Evolutionary conservation across 1,284 basidiomycete species (phyloP).

Genomic region (Fomitopsis pinicola): DNA sequence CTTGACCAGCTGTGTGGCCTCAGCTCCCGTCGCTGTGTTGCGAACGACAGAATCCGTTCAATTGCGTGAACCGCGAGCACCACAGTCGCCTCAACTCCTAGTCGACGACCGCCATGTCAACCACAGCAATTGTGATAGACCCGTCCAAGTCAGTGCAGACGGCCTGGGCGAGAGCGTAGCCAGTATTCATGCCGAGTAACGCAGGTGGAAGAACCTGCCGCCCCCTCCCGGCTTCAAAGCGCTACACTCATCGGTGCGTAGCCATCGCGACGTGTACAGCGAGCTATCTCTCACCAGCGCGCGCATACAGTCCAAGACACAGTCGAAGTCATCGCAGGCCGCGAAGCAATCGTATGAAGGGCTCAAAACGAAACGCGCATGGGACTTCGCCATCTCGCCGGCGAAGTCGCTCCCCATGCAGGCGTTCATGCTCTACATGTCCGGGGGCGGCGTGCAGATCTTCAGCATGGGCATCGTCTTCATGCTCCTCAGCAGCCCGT

Average conservation of each 20-base stretch:
- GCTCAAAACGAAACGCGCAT: slow-evolving; percentile 79
- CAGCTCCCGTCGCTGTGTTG: too few species aligned
- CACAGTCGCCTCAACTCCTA: not conserved
- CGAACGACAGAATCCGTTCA: not conserved
- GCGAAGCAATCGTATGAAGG: slow-evolving; percentile 47
- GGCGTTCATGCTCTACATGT: slow-evolving; percentile 95
- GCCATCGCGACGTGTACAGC: not conserved
- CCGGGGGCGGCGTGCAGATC: slow-evolving; percentile 87
- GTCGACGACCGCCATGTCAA: not conserved
- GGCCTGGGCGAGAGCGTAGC: not conserved
- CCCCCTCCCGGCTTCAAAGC: slow-evolving; percentile 9
- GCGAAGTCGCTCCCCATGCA: slow-evolving; percentile 92
- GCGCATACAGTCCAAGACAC: slow-evolving; percentile 33
- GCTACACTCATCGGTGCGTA: slow-evolving; percentile 2
- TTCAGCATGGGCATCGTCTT: slow-evolving; percentile 93
- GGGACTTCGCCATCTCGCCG: slow-evolving; percentile 82
- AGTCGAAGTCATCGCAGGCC: slow-evolving; percentile 34
- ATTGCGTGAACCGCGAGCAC: not conserved
- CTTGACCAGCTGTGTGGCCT: not conserved
- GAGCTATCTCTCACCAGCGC: not conserved
- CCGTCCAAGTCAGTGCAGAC: slow-evolving; percentile 8
- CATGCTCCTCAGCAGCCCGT: slow-evolving; percentile 80
- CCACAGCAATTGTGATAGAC: slow-evolving; percentile 7
- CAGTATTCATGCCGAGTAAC: slow-evolving; percentile 1
- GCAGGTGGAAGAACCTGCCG: slow-evolving; percentile 14